Evolutionary conservation across 352 stramenopile species (phyloP).

Genomic region (Chrysophaeum taylorii): DNA sequence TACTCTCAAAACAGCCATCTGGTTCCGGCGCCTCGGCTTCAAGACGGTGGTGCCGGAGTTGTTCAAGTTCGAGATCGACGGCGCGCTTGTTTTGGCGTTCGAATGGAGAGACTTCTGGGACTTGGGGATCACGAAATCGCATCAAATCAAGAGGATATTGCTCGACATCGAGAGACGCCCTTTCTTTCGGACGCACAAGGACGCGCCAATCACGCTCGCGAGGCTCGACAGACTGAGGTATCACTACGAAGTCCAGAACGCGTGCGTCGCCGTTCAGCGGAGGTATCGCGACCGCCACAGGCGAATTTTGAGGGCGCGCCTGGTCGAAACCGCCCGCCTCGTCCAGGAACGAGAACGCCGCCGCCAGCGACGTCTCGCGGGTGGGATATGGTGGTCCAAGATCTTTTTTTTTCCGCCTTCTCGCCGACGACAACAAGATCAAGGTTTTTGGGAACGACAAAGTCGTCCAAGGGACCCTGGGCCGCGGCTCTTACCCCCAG

Average conservation of each 20-base stretch:
- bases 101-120: conserved; percentile 32
- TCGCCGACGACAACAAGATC: not conserved
- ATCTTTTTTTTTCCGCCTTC: not conserved
- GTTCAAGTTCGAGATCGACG: conserved; percentile 32
- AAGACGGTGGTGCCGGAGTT: conserved; percentile 4
- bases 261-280: not conserved
- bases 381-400: not conserved
- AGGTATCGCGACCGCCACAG: not conserved
- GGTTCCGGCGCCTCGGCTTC: conserved; percentile 21
- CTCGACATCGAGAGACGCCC: conserved; percentile 28
- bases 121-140: conserved; percentile 24
- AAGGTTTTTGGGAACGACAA: not conserved
- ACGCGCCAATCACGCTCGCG: conserved; percentile 22
- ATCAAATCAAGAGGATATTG: conserved; percentile 32
- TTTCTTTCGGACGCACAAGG: conserved; percentile 31
- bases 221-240: conserved; percentile 29
- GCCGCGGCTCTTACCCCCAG: not conserved
- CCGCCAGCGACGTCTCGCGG: not conserved
- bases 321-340: not conserved
- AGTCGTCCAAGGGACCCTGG: not conserved
- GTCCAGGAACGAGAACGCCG: not conserved
- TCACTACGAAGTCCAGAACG: conserved; percentile 17
- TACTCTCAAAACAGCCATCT: conserved; percentile 20
- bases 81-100: conserved; percentile 33
- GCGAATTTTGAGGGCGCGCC: not conserved